Base-by-base conservation (phyloP, 768 basidiomycete genomes). In the Mycena belliarum region DNA sequence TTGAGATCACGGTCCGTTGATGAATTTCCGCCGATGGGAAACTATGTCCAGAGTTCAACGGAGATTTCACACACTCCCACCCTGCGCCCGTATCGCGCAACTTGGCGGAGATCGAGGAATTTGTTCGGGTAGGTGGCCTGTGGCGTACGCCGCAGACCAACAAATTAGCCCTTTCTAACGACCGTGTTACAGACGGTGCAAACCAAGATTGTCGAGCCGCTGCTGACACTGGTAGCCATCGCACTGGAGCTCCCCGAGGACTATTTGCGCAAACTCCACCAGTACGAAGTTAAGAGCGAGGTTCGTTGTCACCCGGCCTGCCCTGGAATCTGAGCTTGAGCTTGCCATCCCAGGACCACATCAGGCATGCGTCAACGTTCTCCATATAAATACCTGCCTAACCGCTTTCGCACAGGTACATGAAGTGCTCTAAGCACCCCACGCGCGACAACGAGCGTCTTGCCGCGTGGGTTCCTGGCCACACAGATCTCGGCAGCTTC, bases 221-320 rank as follows among this genome's bases (percentile, higher is more conserved):
- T 82, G 8, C 72, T 75, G 57, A 68, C 72, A 33, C 68, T 84
- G 10, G 74, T 83, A 44, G 79, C 81, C 21, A 68, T 79, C 51
- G 80, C 80, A 0, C 76, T 84, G 35, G 81, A 82, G 63, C 76
- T 83, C 8, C 79, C 81, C 0, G 78, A 79, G 56, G 76, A 79
- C 57, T 76, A 76, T 66, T 78, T 83, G 69, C 67, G 67, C 26
- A 76, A 78, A 28, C 68, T 79, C 12, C 79, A 81, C 70, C 65
- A 71, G 51, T 83, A 79, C 63, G 68, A 77, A 11, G 68, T 71
- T 23, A 78, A 78, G 64, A 75, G 76, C 63, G 81, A 83, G 67
- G 71, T 71, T 38, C 45, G 65, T 29, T 29, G 26, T 4, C 25
- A 6, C 35, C 44, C 21, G 9, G 4, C n/a, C 18, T 10, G 9